Percentiles rank a stretch among this genome's conserved stretches.
Conservation (phyloP, 352 stramenopile species). For the Thalassiosira livingstoniorum region DNA sequence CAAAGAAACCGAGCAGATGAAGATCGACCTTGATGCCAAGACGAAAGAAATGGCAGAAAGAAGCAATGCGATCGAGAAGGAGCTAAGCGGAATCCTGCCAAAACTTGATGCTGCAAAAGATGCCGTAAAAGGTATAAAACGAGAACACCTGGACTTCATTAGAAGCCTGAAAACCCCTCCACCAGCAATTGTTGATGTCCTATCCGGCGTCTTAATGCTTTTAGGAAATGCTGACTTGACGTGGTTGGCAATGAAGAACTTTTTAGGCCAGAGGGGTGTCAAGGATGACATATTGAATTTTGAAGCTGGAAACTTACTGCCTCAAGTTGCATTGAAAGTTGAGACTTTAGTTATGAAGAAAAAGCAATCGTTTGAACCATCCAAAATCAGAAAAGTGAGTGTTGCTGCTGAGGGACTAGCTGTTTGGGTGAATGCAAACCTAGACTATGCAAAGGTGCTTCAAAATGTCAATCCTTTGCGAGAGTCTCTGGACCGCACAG, state of each 20-base stretch:
- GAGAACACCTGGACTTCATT: constrained; percentile 95
- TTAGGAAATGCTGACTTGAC: constrained; percentile 94
- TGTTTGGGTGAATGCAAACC: constrained; percentile 95
- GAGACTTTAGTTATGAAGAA: constrained; percentile 94
- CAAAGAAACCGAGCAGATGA: constrained; percentile 92
- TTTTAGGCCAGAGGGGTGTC: constrained; percentile 93
- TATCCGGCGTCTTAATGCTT: constrained; percentile 94
- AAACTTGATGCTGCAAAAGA: constrained; percentile 92
- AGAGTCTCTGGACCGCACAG: constrained; percentile 90
- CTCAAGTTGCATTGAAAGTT: constrained; percentile 91
- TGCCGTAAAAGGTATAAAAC: constrained; percentile 93
- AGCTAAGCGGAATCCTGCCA: constrained; percentile 91
- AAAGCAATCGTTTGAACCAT: constrained; percentile 91
- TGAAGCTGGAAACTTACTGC: constrained; percentile 91
- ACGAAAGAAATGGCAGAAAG: constrained; percentile 90
- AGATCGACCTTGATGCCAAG: constrained; percentile 89
- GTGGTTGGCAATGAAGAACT: constrained; percentile 97
- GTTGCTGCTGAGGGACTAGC: constrained; percentile 93
- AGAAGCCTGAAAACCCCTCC: constrained; percentile 94
- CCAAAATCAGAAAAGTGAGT: constrained; percentile 93
- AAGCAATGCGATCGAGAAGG: constrained; percentile 93
- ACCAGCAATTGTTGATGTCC: constrained; percentile 93
- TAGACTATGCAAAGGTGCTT: constrained; percentile 94
- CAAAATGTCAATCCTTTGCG: constrained; percentile 95
- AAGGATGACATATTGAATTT: constrained; percentile 98